Base-by-base conservation (phyloP, 805 yeast species). In the Candida ulmi region DNA sequence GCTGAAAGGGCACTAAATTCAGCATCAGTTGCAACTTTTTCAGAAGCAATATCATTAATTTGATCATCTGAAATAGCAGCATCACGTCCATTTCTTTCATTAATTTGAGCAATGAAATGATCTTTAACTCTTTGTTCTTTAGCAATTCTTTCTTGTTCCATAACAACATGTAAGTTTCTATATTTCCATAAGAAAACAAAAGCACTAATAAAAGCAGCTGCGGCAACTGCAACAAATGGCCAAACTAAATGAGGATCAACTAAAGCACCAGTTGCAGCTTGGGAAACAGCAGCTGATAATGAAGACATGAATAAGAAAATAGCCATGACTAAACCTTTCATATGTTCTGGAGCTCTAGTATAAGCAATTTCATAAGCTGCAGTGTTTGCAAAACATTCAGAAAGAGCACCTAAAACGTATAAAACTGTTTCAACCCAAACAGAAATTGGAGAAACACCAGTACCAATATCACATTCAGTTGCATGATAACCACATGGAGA, bases 291-390 rank as follows among this genome's bases (percentile, higher is more conserved):
- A 19, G 91, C 73, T 42, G 93, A 88, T 37, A 81, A 52, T n/a
- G 95, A 93, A 48, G 71, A 79, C 31, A 84, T 82, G 41, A 84
- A 63, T 54, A 85, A 68, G 68, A 80, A 83, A 37, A 68, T 47
- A 13, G 81, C 70, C 71, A 67, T 66, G 35, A 64, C 62, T 31
- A 67, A 58, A 16, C 68, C 61, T 44, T 63, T 68, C 69, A 66
- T 64, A 30, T 72, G 63, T 8, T 70, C 71, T 31, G 93, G 93
- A 6, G 93, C 91, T 65, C 84, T 81, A 21, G 88, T 78, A 65
- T 82, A 85, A 16, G 95, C 95, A 56, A 82, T 83, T 65, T 85
- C 93, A 50, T 82, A 73, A 51, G 91, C 93, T 17, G 93, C 83
- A 51, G 83, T 76, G 38, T 85, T 80, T 25, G 90, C 88, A 50